A percentile compares a stretch with the other conserved stretches of the same genome.
phyloP scores from a whole-genome alignment of 352 stramenopile species.

The Phytophthora idaei region DNA sequence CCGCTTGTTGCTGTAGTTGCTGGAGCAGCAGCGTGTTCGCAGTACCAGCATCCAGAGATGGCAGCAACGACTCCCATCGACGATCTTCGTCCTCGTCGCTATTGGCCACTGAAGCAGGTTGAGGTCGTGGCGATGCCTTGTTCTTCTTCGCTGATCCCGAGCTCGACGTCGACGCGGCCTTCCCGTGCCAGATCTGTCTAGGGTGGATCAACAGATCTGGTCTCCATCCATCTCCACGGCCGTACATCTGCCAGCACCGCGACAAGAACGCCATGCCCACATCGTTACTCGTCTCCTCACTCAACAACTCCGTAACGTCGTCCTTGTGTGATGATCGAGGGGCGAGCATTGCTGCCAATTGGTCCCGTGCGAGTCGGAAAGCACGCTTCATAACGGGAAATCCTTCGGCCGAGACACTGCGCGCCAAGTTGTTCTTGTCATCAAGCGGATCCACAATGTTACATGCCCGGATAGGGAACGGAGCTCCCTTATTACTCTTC shows the following conservation, averaged over 20 bases:
- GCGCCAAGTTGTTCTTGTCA: slow-evolving; percentile 86
- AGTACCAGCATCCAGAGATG: slow-evolving; percentile 31
- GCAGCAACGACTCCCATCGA: slow-evolving; percentile 45
- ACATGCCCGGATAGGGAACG: slow-evolving; percentile 80
- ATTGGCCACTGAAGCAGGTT: slow-evolving; percentile 15
- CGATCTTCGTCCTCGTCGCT: slow-evolving; percentile 40
- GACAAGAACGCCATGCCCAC: slow-evolving; percentile 53
- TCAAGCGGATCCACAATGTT: slow-evolving; percentile 92
- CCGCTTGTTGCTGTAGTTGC: slow-evolving; percentile 41
- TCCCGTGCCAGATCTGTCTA: slow-evolving; percentile 71
- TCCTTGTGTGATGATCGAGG: slow-evolving; percentile 24
- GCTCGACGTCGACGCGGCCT: slow-evolving; percentile 25
- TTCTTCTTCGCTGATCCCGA: slow-evolving; percentile 27
- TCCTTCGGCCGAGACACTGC: slow-evolving; percentile 73
- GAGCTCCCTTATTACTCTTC: slow-evolving; percentile 15
- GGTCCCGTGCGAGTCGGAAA: slow-evolving; percentile 64
- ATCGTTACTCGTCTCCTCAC: slow-evolving; percentile 36
- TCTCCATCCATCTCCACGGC: slow-evolving; percentile 74
- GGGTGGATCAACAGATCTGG: slow-evolving; percentile 82
- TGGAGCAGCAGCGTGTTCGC: slow-evolving; percentile 39
- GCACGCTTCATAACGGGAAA: slow-evolving; percentile 78
- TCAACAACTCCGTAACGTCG: slow-evolving; percentile 27
- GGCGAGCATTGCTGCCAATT: slow-evolving; percentile 47
- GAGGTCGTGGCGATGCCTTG: slow-evolving; percentile 25
- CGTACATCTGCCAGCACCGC: slow-evolving; percentile 68